Evolutionary conservation across 805 yeast genomes (phyloP).

Genomic region (Spathaspora gorwiae): DNA sequence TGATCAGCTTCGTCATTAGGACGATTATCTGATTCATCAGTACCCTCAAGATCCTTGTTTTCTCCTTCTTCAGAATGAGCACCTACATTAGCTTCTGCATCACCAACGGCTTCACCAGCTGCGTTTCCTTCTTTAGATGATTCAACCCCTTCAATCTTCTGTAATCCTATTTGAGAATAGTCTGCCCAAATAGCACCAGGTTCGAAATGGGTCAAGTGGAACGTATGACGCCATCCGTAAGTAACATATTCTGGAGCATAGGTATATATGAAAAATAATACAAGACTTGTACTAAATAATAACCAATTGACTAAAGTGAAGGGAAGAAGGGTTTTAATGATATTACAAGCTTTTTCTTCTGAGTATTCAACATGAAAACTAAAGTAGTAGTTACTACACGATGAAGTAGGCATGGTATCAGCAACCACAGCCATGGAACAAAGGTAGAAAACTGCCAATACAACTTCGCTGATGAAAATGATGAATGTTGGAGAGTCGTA

Average conservation of each 20-base stretch:
- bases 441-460: constrained; percentile 4
- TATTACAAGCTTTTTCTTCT: not conserved
- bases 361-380: too few species aligned
- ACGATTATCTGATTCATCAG: not conserved
- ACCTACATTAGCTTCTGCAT: constrained; percentile 5
- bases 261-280: constrained; percentile 5
- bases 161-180: not conserved
- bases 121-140: not conserved
- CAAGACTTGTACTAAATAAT: constrained; percentile 4
- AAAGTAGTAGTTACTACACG: not conserved
- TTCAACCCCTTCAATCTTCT: not conserved
- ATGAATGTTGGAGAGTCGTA: constrained; percentile 2
- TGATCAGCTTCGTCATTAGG: not conserved
- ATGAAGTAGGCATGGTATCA: constrained; percentile 1
- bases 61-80: constrained; percentile 1
- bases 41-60: not conserved
- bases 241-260: constrained; percentile 3
- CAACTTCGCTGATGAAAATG: constrained; percentile 4
- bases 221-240: constrained; percentile 3
- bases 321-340: constrained; percentile 4
- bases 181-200: constrained; percentile 6
- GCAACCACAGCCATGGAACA: constrained; percentile 7
- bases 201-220: not conserved
- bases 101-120: not conserved
- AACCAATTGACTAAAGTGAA: constrained; percentile 8